Percentiles rank a stretch among this genome's conserved stretches.
These are phyloP conservation scores for Leccinum griseonigrum DNA, from an alignment of 1,284 basidiomycete species.

Conservation along the genomic window DNA sequence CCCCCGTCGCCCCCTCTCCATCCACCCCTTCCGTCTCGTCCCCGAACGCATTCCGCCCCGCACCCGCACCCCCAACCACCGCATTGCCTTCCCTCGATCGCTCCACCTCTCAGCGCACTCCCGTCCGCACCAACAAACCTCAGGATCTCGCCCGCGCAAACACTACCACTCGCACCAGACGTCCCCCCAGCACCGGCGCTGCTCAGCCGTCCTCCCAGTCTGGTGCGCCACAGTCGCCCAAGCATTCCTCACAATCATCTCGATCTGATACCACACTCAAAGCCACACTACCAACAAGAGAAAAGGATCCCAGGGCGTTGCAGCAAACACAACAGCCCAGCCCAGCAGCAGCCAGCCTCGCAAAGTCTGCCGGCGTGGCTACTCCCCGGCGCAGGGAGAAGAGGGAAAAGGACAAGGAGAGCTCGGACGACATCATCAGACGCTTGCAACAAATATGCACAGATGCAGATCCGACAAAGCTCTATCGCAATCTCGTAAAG, in stretches of 20 bases:
- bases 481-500: slow-evolving; percentile 93
- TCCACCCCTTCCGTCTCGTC: slow-evolving; percentile 34
- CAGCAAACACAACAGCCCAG: slow-evolving; percentile 46
- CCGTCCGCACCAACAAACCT: slow-evolving; percentile 49
- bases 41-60: slow-evolving; percentile 60
- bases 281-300: slow-evolving; percentile 30
- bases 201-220: slow-evolving; percentile 20
- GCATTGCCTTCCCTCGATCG: slow-evolving; percentile 66
- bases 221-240: slow-evolving; percentile 40
- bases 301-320: slow-evolving; percentile 36
- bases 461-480: slow-evolving; percentile 92
- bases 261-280: slow-evolving; percentile 55
- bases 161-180: slow-evolving; percentile 50
- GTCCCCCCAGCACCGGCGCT: slow-evolving; percentile 26
- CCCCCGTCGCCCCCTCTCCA: slow-evolving; percentile 32
- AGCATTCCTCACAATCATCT: slow-evolving; percentile 52
- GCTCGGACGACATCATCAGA: slow-evolving; percentile 89
- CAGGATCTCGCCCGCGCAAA: slow-evolving; percentile 61
- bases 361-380: slow-evolving; percentile 65
- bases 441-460: slow-evolving; percentile 94
- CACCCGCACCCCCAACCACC: slow-evolving; percentile 62
- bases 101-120: slow-evolving; percentile 70
- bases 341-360: slow-evolving; percentile 45
- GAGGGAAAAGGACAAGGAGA: slow-evolving; percentile 76
- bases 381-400: slow-evolving; percentile 86